phyloP scores from a whole-genome alignment of 805 yeast species.

The Lachancea meyersii region DNA sequence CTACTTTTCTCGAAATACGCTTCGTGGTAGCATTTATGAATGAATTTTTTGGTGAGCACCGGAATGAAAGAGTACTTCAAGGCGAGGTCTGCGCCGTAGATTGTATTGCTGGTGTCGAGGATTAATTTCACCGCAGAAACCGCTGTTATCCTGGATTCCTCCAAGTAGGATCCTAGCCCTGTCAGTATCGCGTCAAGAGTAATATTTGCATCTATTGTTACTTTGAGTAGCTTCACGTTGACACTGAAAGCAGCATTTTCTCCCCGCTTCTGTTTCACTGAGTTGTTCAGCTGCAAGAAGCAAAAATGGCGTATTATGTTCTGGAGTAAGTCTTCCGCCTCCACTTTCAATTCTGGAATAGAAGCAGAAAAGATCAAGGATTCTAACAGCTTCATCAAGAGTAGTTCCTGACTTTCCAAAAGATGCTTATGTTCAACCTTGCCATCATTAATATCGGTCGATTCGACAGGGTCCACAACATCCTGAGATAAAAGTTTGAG shows the following conservation, averaged over 20 bases:
- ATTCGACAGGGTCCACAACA: slow-evolving; percentile 29
- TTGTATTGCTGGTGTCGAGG: slow-evolving; percentile 50
- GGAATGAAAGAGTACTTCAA: slow-evolving; percentile 70
- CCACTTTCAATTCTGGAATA: slow-evolving; percentile 61
- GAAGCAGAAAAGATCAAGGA: slow-evolving; percentile 72
- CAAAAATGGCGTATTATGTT: slow-evolving; percentile 75
- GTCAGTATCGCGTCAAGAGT: slow-evolving; percentile 68
- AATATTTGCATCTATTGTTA: slow-evolving; percentile 60
- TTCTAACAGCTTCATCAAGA: slow-evolving; percentile 59
- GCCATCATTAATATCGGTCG: slow-evolving; percentile 36
- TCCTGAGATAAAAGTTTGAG: slow-evolving; percentile 35
- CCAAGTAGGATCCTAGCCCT: slow-evolving; percentile 73
- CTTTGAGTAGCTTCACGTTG: slow-evolving; percentile 71
- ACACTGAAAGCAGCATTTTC: slow-evolving; percentile 66
- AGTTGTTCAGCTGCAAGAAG: slow-evolving; percentile 67
- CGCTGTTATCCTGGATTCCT: slow-evolving; percentile 67
- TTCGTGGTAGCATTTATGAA: slow-evolving; percentile 89
- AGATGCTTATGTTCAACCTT: slow-evolving; percentile 43
- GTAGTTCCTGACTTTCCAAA: slow-evolving; percentile 55
- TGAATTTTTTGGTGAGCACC: slow-evolving; percentile 69
- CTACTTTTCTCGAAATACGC: slow-evolving; percentile 81
- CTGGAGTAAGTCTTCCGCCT: slow-evolving; percentile 55
- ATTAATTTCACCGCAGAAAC: slow-evolving; percentile 57
- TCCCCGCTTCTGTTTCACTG: slow-evolving; percentile 61
- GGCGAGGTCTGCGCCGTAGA: slow-evolving; percentile 69